Percentiles rank a stretch among this genome's conserved stretches.
phyloP scores from a whole-genome alignment of 768 basidiomycete genomes.

The Suillus fuscotomentosus region DNA sequence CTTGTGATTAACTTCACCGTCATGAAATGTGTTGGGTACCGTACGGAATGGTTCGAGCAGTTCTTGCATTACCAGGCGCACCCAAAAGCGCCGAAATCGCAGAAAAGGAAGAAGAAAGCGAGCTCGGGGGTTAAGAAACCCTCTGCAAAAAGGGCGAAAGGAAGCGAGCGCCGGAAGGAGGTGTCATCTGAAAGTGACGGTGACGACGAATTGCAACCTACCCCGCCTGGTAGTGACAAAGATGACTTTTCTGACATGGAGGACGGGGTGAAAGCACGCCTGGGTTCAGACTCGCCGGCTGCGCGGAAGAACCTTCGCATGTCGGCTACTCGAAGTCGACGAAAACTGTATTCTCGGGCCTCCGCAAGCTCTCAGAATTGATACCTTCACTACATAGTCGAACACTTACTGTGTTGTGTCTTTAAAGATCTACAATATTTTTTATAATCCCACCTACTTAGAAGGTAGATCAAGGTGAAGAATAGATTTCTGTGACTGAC shows the following conservation, averaged over 20 bases:
- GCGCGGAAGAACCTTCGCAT: not conserved
- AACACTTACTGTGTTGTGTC: not conserved
- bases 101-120: not conserved
- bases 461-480: not conserved
- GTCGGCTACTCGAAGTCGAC: not conserved
- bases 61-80: conserved; percentile 13
- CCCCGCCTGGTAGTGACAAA: not conserved
- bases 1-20: conserved; percentile 17
- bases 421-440: not conserved
- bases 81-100: conserved; percentile 10
- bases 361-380: not conserved
- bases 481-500: no score
- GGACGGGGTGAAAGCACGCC: not conserved
- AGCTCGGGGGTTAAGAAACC: not conserved
- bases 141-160: not conserved
- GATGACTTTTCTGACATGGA: conserved; percentile 13
- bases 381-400: not conserved
- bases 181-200: conserved; percentile 1
- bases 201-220: conserved; percentile 8
- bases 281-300: not conserved
- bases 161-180: not conserved
- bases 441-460: not conserved
- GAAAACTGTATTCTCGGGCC: not conserved
- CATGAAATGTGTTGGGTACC: conserved; percentile 21
- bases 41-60: conserved; percentile 17